These are phyloP conservation scores for Crepidotus variabilis DNA, from an alignment of 768 basidiomycete genomes.

Conservation along the genomic window DNA sequence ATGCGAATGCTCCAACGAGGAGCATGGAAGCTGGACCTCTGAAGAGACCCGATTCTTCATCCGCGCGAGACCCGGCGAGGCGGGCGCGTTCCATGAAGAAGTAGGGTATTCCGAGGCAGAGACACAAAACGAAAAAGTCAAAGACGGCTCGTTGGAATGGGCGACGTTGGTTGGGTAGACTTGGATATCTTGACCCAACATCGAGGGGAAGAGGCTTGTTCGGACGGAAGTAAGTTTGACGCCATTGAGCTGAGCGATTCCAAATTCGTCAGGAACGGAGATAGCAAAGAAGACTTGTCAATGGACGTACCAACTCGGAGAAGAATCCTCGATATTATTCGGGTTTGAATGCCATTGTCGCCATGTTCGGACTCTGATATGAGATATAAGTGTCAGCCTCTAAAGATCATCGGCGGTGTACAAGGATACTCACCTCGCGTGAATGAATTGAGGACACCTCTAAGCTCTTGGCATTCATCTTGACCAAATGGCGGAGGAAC, in stretches of 20 bases:
- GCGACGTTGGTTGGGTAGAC: conserved; percentile 26
- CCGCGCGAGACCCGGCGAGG: conserved; percentile 33
- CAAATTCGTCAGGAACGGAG: not conserved
- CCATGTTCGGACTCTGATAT: conserved; percentile 21
- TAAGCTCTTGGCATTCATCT: conserved; percentile 75
- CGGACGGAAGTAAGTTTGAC: conserved; percentile 67
- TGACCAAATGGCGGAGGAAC: conserved; percentile 67
- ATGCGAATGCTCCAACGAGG: conserved; percentile 61
- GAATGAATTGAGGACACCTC: conserved; percentile 45
- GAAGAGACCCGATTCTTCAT: conserved; percentile 55
- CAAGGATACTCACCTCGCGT: conserved; percentile 13
- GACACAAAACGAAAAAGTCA: conserved; percentile 55
- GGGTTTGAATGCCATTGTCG: conserved; percentile 44
- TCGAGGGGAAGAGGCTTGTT: conserved; percentile 63
- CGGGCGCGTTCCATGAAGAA: conserved; percentile 58
- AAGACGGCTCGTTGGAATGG: conserved; percentile 45
- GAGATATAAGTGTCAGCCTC: not conserved
- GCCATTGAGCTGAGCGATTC: conserved; percentile 54
- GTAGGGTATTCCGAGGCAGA: conserved; percentile 80
- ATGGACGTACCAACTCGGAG: conserved; percentile 59
- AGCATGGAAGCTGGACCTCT: conserved; percentile 54
- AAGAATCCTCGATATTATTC: conserved; percentile 65
- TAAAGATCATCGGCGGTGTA: not conserved
- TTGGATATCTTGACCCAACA: conserved; percentile 22
- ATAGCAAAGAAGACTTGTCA: not conserved